Evolutionary conservation across 345 rosid genomes (phyloP).

Genomic region (Gossypium herbaceum): DNA sequence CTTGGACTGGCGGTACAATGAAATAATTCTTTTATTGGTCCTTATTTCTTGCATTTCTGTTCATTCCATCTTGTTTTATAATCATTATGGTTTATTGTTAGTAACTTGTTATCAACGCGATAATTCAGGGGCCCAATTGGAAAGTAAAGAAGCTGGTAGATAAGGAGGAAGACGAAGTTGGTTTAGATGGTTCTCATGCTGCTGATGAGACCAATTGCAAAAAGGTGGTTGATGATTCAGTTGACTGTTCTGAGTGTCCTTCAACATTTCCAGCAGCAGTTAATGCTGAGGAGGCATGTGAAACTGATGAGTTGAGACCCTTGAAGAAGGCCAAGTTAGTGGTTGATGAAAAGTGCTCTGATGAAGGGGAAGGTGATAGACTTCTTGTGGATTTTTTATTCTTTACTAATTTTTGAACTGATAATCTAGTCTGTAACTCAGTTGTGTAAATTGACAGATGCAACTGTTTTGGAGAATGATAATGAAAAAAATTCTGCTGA

Average conservation of each 20-base stretch:
- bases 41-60: neutral
- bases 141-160: conserved; percentile 41
- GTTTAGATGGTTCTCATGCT: conserved; percentile 20
- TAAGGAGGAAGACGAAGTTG: conserved; percentile 32
- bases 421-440: conserved; percentile 9
- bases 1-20: conserved; percentile 70
- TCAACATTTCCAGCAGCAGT: conserved; percentile 24
- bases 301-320: conserved; percentile 50
- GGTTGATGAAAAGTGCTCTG: conserved; percentile 31
- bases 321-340: conserved; percentile 61
- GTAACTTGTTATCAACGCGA: neutral
- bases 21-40: neutral
- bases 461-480: conserved; percentile 26
- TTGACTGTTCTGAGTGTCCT: conserved; percentile 32
- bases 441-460: conserved; percentile 33
- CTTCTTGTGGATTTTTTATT: neutral
- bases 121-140: conserved; percentile 41
- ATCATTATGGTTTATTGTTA: neutral
- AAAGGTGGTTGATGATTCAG: conserved; percentile 21
- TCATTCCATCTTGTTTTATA: neutral
- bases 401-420: neutral
- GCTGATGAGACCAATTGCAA: conserved; percentile 26
- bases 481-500: conserved; percentile 19
- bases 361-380: conserved; percentile 42
- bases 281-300: conserved; percentile 29